Conservation (phyloP, 176 grass and related monocot species). For the Panicum miliaceum region DNA sequence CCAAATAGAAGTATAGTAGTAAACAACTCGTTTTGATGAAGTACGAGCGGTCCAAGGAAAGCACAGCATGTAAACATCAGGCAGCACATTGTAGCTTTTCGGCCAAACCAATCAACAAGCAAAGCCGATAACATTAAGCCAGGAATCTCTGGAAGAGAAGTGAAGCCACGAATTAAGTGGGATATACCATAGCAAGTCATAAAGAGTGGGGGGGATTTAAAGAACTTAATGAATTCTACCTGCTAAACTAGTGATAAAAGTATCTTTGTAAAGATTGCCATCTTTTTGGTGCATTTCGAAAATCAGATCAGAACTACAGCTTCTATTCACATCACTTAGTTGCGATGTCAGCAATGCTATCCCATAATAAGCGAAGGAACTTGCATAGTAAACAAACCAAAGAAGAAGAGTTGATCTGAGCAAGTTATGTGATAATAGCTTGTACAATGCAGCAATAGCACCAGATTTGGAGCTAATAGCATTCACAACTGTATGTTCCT, state of each 20-base stretch:
- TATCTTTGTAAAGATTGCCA: slow-evolving; percentile 66
- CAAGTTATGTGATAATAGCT: slow-evolving; percentile 66
- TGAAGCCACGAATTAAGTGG: not conserved
- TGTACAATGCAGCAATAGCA: slow-evolving; percentile 41
- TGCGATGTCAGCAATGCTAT: slow-evolving; percentile 74
- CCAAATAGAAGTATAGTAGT: slow-evolving; percentile 73
- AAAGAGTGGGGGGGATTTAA: not conserved
- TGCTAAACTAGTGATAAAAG: slow-evolving; percentile 79
- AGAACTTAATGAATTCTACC: slow-evolving; percentile 44
- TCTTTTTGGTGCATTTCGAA: slow-evolving; percentile 29
- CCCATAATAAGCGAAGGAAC: slow-evolving; percentile 92
- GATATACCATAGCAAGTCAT: not conserved
- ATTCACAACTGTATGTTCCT: slow-evolving; percentile 27
- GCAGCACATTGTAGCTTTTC: slow-evolving; percentile 64
- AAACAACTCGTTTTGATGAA: slow-evolving; percentile 60
- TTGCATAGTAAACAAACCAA: slow-evolving; percentile 77
- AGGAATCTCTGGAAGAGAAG: slow-evolving; percentile 58
- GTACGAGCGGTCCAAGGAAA: slow-evolving; percentile 63
- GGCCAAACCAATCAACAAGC: slow-evolving; percentile 67
- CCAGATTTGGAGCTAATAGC: slow-evolving; percentile 39
- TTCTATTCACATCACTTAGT: slow-evolving; percentile 55
- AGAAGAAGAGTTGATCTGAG: slow-evolving; percentile 80
- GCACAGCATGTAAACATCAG: slow-evolving; percentile 63
- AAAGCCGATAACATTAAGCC: slow-evolving; percentile 63
- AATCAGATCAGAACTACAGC: slow-evolving; percentile 43